phyloP scores from a whole-genome alignment of 169 alveolate genomes.

The Besnoitia besnoiti region DNA sequence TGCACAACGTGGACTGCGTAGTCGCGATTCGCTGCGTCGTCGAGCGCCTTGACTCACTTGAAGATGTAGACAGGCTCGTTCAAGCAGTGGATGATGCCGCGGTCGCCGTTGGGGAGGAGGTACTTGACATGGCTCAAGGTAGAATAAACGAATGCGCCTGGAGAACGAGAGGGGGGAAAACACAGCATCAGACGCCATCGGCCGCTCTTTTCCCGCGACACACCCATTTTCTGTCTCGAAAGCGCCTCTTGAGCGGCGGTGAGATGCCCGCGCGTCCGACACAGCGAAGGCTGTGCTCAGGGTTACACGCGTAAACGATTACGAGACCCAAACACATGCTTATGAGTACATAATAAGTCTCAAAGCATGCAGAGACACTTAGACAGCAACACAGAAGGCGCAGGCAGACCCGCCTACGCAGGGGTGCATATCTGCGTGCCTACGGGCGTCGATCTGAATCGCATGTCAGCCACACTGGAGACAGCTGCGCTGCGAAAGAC shows the following conservation, averaged over 20 bases:
- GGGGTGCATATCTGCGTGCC: neutral
- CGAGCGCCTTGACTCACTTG: slow-evolving; percentile 60
- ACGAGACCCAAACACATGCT: no score
- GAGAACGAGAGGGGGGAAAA: neutral
- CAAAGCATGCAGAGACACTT: neutral
- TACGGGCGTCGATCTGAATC: neutral
- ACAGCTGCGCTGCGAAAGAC: neutral
- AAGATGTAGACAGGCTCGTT: slow-evolving; percentile 73
- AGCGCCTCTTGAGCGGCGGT: no score
- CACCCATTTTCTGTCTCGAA: no score
- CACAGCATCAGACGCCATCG: no score
- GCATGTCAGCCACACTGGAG: neutral
- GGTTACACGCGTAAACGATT: no score
- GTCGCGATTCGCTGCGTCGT: no score
- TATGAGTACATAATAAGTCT: no score
- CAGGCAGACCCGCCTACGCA: neutral
- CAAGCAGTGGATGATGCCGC: slow-evolving; percentile 76
- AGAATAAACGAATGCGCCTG: slow-evolving; percentile 75
- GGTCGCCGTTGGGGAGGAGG: slow-evolving; percentile 74
- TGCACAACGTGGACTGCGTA: neutral
- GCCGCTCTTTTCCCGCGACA: no score
- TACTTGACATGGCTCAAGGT: slow-evolving; percentile 78
- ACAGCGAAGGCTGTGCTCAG: no score
- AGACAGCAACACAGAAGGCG: neutral
- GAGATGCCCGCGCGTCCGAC: no score